These are phyloP conservation scores for Citrus trifoliata DNA, from an alignment of 345 rosid genomes.

Conservation along the genomic window DNA sequence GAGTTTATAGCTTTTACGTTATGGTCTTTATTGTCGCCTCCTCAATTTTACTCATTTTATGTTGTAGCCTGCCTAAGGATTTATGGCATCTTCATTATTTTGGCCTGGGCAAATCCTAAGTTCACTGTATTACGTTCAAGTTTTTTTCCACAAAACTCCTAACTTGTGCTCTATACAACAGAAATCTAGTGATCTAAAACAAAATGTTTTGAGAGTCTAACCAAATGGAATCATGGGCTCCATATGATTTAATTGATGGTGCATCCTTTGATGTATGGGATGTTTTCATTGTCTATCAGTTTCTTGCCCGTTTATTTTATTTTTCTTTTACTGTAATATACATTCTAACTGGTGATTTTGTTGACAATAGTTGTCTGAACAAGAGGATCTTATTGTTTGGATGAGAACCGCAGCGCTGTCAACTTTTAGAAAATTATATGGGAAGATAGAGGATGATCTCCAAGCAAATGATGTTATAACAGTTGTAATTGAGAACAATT, in stretches of 20 bases:
- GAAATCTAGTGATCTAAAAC: too few relatives aligned
- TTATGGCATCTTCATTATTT: too few relatives aligned
- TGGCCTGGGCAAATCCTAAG: too few relatives aligned
- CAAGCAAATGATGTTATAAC: constrained; percentile 22
- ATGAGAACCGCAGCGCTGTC: constrained; percentile 16
- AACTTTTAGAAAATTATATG: constrained; percentile 6
- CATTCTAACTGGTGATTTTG: neutral
- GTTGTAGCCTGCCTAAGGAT: too few relatives aligned
- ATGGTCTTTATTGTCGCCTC: too few relatives aligned
- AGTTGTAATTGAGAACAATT: constrained; percentile 42
- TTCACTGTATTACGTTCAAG: fast-evolving
- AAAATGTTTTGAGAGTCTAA: too few relatives aligned
- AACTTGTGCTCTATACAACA: too few relatives aligned
- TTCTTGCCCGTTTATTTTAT: too few relatives aligned
- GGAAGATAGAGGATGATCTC: constrained; percentile 11
- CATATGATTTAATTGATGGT: neutral
- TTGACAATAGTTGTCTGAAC: constrained; percentile 41
- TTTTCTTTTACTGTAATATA: neutral
- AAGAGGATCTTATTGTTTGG: constrained; percentile 57
- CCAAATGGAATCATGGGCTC: neutral
- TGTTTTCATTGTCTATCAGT: neutral
- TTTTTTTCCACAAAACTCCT: too few relatives aligned
- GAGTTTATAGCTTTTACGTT: too few relatives aligned
- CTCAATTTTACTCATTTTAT: too few relatives aligned
- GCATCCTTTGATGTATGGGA: fast-evolving